phyloP scores from a whole-genome alignment of 495 filamentous ascomycete genomes.

The Staphylotrichum longicolle region DNA sequence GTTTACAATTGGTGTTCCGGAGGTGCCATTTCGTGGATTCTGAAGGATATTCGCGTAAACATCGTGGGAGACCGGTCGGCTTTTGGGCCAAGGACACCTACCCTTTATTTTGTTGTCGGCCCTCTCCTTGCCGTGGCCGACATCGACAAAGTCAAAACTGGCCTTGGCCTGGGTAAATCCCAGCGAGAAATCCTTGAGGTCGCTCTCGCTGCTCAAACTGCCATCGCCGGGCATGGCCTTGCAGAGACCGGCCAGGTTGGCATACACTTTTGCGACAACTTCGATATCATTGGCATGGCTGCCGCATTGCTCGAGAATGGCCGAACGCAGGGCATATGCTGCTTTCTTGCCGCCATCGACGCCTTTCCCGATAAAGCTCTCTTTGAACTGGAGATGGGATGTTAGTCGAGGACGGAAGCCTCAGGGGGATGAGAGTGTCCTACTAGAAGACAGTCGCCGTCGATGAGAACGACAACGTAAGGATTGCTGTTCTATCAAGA shows the following conservation, averaged over 20 bases:
- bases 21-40: conserved; percentile 58
- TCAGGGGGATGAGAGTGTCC: conserved; percentile 21
- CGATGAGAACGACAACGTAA: conserved; percentile 72
- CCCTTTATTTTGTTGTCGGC: conserved; percentile 74
- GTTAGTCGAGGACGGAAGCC: conserved; percentile 3
- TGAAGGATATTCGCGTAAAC: conserved; percentile 28
- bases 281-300: conserved; percentile 48
- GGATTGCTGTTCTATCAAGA: conserved; percentile 61
- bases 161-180: conserved; percentile 73
- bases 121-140: conserved; percentile 65
- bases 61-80: background rate
- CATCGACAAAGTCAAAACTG: conserved; percentile 73
- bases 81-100: conserved; percentile 28
- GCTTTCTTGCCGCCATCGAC: conserved; percentile 69
- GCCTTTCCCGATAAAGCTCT: conserved; percentile 61
- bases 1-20: conserved; percentile 76
- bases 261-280: conserved; percentile 66
- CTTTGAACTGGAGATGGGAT: conserved; percentile 55
- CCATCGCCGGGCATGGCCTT: conserved; percentile 60
- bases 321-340: conserved; percentile 58
- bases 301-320: conserved; percentile 52
- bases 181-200: conserved; percentile 65
- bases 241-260: conserved; percentile 63
- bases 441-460: conserved; percentile 74
- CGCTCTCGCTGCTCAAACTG: conserved; percentile 49